phyloP scores from a whole-genome alignment of 2,329 filamentous ascomycete genomes.

The Colletotrichum falcatum region DNA sequence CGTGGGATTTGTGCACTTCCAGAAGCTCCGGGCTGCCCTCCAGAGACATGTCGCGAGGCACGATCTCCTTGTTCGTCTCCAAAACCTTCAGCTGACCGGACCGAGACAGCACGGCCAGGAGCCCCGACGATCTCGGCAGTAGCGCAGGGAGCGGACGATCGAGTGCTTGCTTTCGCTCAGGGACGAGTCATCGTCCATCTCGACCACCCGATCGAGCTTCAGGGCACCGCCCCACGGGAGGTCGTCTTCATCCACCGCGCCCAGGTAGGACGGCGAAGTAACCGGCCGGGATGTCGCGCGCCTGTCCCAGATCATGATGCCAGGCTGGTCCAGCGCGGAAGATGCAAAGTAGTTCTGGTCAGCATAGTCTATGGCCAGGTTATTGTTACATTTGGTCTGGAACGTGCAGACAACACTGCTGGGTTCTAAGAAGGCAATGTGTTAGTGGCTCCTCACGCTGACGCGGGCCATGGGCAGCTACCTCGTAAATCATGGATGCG shows the following conservation, averaged over 20 bases:
- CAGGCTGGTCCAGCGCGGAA: conserved; percentile 79
- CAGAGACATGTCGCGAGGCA: conserved; percentile 53
- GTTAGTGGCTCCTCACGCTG: conserved; percentile 39
- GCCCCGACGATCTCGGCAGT: conserved; percentile 70
- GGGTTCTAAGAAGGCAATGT: conserved; percentile 56
- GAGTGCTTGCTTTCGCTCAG: conserved; percentile 68
- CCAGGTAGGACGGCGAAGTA: conserved; percentile 66
- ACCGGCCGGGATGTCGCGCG: conserved; percentile 67
- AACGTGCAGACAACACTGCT: conserved; percentile 67
- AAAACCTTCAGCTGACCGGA: conserved; percentile 73
- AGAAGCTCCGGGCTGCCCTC: conserved; percentile 69
- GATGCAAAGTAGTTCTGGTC: conserved; percentile 89
- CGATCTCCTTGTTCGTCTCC: conserved; percentile 67
- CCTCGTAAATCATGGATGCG: conserved; percentile 84
- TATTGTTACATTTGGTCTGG: conserved; percentile 75
- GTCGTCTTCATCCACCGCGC: conserved; percentile 70
- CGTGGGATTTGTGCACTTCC: conserved; percentile 69
- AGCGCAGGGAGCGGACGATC: conserved; percentile 71
- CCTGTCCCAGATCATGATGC: conserved; percentile 83
- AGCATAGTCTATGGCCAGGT: conserved; percentile 80
- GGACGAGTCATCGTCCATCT: conserved; percentile 64
- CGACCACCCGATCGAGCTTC: conserved; percentile 67
- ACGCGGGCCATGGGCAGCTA: background rate
- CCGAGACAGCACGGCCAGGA: conserved; percentile 71
- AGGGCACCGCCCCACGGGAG: conserved; percentile 73